Conservation (phyloP, 495 filamentous ascomycete genomes). For the Talaromyces ruber region DNA sequence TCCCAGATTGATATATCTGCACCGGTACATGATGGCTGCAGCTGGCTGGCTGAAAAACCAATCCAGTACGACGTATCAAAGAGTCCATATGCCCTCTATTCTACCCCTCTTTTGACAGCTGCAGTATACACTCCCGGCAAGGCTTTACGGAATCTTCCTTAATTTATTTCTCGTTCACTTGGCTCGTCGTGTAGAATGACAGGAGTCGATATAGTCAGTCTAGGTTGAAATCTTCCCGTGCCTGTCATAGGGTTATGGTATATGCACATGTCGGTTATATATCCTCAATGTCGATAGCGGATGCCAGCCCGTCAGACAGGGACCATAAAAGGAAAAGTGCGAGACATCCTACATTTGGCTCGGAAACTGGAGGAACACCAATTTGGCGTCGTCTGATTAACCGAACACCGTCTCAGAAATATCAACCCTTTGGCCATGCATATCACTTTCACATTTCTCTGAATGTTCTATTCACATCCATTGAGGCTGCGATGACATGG, state of each 20-base stretch:
- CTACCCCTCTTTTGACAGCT: not conserved
- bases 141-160: not conserved
- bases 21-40: not conserved
- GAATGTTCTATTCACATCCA: not conserved
- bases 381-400: not conserved
- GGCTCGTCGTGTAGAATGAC: not conserved
- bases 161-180: not conserved
- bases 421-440: not conserved
- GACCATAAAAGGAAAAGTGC: too few species aligned
- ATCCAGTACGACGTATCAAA: not conserved
- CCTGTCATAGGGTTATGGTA: not conserved
- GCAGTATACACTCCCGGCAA: not conserved
- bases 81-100: not conserved
- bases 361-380: not conserved
- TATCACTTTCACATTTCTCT: not conserved
- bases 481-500: not conserved
- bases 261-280: not conserved
- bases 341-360: not conserved
- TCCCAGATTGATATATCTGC: not conserved
- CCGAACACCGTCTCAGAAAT: not conserved
- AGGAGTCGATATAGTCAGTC: not conserved
- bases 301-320: not conserved
- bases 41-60: conserved; percentile 4
- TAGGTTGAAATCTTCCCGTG: not conserved
- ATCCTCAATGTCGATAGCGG: not conserved